phyloP scores from a whole-genome alignment of 768 basidiomycete species.

The Russula sp. region DNA sequence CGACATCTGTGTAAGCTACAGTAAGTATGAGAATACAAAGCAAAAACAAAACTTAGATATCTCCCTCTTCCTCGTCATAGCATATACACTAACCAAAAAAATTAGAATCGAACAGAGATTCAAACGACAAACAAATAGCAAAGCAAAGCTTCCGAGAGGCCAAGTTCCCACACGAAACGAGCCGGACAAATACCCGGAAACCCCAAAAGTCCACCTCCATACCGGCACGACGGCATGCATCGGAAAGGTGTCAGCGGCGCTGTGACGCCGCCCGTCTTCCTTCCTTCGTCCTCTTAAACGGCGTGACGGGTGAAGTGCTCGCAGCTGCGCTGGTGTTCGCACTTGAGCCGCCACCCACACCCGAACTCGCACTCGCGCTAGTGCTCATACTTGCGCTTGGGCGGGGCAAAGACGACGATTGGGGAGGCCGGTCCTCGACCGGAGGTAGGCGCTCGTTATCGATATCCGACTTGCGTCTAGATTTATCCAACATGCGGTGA shows the following conservation, averaged over 20 bases:
- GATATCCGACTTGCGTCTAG: slow-evolving; percentile 92
- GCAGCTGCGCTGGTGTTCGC: not conserved
- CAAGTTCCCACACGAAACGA: no score
- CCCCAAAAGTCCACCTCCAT: no score
- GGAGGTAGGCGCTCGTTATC: slow-evolving; percentile 98
- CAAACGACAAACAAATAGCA: no score
- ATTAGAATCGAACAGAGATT: no score
- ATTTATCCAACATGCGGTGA: not conserved
- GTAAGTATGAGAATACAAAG: not conserved
- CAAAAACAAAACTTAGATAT: not conserved
- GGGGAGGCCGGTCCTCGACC: not conserved
- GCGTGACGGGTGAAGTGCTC: not conserved
- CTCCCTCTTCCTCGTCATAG: not conserved
- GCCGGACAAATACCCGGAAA: no score
- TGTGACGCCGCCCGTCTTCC: not conserved
- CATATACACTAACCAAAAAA: not conserved
- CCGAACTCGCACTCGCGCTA: not conserved
- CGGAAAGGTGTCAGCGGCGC: not conserved
- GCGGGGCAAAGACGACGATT: not conserved
- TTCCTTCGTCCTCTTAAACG: slow-evolving; percentile 3
- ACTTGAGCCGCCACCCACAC: not conserved
- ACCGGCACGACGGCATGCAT: not conserved
- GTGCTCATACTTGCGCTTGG: not conserved
- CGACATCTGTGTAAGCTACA: not conserved
- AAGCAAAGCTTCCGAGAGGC: no score